Evolutionary conservation across 2,329 filamentous ascomycete species (phyloP), one percentile per base, ranked within the genome.

Genomic region (Aureobasidium pullulans): DNA sequence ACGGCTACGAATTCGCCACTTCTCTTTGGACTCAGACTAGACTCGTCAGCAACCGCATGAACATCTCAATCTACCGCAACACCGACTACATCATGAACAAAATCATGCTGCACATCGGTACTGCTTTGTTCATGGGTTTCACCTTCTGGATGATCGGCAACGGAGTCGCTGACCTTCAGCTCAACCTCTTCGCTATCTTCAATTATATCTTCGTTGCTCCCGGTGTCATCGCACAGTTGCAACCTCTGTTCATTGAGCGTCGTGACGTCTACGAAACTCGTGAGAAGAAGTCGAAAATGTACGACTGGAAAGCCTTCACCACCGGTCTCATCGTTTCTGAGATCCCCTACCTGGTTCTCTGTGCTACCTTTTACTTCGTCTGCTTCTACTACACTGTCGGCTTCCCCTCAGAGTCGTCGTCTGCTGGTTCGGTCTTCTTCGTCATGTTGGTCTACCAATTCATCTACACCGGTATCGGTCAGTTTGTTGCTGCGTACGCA

Each of bases 241-340:
- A 84, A 70, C 82, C 82, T 2, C 74, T 81, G 44, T 85, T 84
- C 69, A 73, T 81, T 54, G 81, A 80, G 5, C 80, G 83, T 64
- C 78, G 82, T 31, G 76, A 80, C 10, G 73, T 85, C 8, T 84
- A 83, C 69, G 82, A 84, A 69, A 79, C 76, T 4, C 80, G 82
- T 53, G 82, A 85, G 67, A 77, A 81, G 36, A 81, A 85, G 1
- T 83, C 80, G 68, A 89, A 89, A 67, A 80, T 84, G 1, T 92
- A 91, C 73, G 88, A 85, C 1, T 91, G 88, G 88, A 78, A 82
- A 62, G 84, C 81, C 0, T 90, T 91, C 71, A 81, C 89, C 69
- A 75, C 86, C 1, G 81, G 85, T 66, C 87, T 89, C 65, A 81
- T 90, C 61, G 60, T 88, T 3, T 85, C 87, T 47, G 88, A 91